phyloP scores from a whole-genome alignment of 2,329 filamentous ascomycete genomes.

The Dactylellina sp. region DNA sequence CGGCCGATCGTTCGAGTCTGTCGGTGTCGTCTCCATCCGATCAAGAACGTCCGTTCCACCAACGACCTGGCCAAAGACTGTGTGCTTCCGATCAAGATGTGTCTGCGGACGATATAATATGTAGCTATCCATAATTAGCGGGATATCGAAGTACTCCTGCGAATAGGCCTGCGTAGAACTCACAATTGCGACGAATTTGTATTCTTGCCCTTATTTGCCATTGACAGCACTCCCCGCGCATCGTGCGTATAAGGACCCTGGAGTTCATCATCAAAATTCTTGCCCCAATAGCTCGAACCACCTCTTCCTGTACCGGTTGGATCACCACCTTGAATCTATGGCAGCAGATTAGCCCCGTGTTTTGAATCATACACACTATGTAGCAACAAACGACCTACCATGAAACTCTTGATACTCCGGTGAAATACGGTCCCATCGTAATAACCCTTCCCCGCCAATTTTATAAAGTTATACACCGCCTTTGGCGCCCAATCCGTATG shows the following conservation, averaged over 20 bases:
- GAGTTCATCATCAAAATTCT: conserved; percentile 93
- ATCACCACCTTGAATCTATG: conserved; percentile 85
- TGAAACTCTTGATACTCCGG: conserved; percentile 93
- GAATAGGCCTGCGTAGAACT: conserved; percentile 62
- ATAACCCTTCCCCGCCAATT: conserved; percentile 87
- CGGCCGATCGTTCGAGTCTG: conserved; percentile 80
- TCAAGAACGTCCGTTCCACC: conserved; percentile 78
- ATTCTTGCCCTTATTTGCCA: conserved; percentile 99
- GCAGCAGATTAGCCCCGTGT: not conserved
- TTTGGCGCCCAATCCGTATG: conserved; percentile 90
- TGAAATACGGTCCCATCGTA: conserved; percentile 88
- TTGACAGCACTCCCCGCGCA: conserved; percentile 81
- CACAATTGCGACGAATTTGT: conserved; percentile 91
- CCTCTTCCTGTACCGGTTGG: conserved; percentile 91
- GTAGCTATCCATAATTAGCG: conserved; percentile 68
- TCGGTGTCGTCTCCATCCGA: conserved; percentile 80
- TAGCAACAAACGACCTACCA: conserved; percentile 66
- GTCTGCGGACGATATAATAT: conserved; percentile 85
- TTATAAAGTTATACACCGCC: conserved; percentile 97
- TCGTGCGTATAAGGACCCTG: conserved; percentile 90
- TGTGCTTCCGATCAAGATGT: conserved; percentile 94
- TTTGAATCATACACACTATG: not conserved
- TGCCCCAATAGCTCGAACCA: conserved; percentile 91
- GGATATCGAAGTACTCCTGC: not conserved
- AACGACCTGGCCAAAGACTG: conserved; percentile 87